These are phyloP conservation scores for Puccinia sorghi DNA, from an alignment of 1,284 basidiomycete species.

Conservation along the genomic window DNA sequence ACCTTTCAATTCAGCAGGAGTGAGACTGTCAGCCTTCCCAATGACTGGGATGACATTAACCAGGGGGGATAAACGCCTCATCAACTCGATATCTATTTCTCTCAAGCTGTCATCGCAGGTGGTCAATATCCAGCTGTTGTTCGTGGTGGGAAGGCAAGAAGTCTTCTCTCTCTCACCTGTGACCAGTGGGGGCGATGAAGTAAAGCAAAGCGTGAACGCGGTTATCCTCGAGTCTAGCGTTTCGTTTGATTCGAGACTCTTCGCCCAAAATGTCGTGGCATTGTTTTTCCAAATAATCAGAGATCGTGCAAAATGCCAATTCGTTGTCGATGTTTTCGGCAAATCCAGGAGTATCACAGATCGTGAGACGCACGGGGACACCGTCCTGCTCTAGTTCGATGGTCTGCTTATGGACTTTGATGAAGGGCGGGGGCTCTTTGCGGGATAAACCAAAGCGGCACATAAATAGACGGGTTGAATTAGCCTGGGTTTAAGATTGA, in stretches of 20 bases:
- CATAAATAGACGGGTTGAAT: no score
- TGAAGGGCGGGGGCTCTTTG: conserved; percentile 56
- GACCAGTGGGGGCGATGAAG: conserved; percentile 93
- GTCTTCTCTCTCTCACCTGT: conserved; percentile 59
- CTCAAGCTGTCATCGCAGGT: conserved; percentile 63
- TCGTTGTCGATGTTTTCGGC: conserved; percentile 99
- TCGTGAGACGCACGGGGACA: conserved; percentile 92
- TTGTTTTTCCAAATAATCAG: conserved; percentile 95
- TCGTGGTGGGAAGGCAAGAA: no score
- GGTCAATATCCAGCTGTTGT: no score
- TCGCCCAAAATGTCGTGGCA: conserved; percentile 99
- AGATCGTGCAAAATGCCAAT: conserved; percentile 71
- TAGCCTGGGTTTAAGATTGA: no score
- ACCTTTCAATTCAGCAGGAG: conserved; percentile 80
- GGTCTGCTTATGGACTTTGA: conserved; percentile 53
- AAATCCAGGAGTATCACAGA: conserved; percentile 98
- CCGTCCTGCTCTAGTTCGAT: conserved; percentile 94
- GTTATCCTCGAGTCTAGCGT: conserved; percentile 98
- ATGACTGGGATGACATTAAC: conserved; percentile 99
- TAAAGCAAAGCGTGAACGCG: conserved; percentile 89
- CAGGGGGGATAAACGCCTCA: conserved; percentile 90
- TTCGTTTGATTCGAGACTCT: conserved; percentile 99
- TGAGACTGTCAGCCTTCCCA: conserved; percentile 94
- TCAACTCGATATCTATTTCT: conserved; percentile 98
- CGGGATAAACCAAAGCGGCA: no score